Conservation (phyloP, 2,329 filamentous ascomycete genomes). For the Diaporthe sp. region DNA sequence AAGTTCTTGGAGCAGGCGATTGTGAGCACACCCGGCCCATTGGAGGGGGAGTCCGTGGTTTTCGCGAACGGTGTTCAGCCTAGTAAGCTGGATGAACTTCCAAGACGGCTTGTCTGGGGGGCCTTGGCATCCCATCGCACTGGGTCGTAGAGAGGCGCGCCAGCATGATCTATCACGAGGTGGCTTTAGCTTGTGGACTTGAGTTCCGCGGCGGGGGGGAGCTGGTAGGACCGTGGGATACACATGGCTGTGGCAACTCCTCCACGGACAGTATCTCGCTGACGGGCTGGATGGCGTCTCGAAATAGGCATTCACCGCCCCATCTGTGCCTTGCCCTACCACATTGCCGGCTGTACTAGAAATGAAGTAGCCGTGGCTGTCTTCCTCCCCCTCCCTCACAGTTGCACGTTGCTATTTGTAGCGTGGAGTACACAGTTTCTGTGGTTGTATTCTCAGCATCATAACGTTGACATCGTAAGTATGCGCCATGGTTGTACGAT, state of each 20-base stretch:
- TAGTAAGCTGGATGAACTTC: neutral
- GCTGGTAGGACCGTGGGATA: neutral
- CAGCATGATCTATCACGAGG: neutral
- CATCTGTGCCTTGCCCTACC: neutral
- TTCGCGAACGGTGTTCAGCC: constrained; percentile 5
- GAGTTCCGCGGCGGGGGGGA: neutral
- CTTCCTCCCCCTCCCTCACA: neutral
- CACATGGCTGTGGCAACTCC: neutral
- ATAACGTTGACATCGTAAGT: neutral
- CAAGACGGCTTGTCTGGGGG: neutral
- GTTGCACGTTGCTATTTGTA: neutral
- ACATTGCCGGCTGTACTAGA: neutral
- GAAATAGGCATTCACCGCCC: neutral
- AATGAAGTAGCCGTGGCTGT: neutral
- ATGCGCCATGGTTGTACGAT: neutral
- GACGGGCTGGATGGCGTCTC: neutral
- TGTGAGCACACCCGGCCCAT: neutral
- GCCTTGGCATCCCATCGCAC: constrained; percentile 21
- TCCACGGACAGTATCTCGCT: neutral
- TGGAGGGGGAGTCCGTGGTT: neutral
- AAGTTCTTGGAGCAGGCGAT: neutral
- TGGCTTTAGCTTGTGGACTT: neutral
- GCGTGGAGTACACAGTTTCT: no score
- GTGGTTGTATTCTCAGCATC: neutral
- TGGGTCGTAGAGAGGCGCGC: neutral